Evolutionary conservation across 2,329 filamentous ascomycete species (phyloP).

Genomic region (Blumeriella jaapii): DNA sequence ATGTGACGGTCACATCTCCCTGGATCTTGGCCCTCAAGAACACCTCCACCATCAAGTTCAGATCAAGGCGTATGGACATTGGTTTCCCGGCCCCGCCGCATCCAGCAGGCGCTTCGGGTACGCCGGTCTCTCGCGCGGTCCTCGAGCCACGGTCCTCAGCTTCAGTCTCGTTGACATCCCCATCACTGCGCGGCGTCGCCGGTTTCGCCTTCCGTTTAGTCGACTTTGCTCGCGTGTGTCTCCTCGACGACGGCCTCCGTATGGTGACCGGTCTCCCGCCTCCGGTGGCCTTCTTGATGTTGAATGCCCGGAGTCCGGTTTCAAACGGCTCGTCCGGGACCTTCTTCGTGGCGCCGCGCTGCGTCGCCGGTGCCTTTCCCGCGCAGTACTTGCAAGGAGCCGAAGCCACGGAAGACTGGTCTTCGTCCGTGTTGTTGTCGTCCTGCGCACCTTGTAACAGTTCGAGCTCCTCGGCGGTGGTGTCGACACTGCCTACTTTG

Average conservation of each 20-base stretch:
- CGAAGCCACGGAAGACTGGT: not conserved
- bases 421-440: not conserved
- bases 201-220: slow-evolving; percentile 10
- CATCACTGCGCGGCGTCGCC: not conserved
- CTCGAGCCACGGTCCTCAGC: slow-evolving; percentile 20
- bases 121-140: slow-evolving; percentile 5
- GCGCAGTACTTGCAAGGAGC: slow-evolving; percentile 2
- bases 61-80: slow-evolving; percentile 56
- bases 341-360: not conserved
- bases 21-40: slow-evolving; percentile 70
- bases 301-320: slow-evolving; percentile 21
- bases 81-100: slow-evolving; percentile 38
- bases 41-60: slow-evolving; percentile 71
- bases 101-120: slow-evolving; percentile 13
- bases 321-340: slow-evolving; percentile 7
- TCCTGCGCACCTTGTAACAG: not conserved
- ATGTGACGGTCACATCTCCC: slow-evolving; percentile 62
- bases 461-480: not conserved
- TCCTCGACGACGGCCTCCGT: slow-evolving; percentile 11
- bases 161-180: slow-evolving; percentile 6
- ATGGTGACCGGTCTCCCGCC: slow-evolving; percentile 17
- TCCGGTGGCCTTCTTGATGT: slow-evolving; percentile 15
- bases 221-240: slow-evolving; percentile 6
- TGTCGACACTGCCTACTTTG: not conserved
- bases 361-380: not conserved